Evolutionary conservation across 345 rosid genomes (phyloP).

Genomic region (Corymbia maculata): DNA sequence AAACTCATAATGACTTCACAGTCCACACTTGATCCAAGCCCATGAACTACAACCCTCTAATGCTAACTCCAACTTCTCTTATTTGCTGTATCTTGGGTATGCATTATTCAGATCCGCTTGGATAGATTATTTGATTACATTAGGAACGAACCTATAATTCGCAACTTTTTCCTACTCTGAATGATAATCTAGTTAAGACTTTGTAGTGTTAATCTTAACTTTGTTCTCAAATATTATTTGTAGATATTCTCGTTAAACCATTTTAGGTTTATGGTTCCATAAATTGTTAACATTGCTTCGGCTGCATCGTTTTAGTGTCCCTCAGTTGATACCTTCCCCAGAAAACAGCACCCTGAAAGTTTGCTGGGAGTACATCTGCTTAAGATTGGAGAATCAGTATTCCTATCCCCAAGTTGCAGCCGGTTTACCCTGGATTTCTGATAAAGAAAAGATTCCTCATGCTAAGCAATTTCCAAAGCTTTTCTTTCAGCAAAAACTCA

Average conservation of each 20-base stretch:
- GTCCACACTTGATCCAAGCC: neutral
- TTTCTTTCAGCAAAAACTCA: neutral
- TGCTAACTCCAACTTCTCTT: neutral
- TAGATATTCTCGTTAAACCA: neutral
- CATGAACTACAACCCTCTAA: neutral
- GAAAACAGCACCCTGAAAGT: neutral
- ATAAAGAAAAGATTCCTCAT: neutral
- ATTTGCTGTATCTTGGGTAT: neutral
- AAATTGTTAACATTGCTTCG: neutral
- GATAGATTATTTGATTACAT: neutral
- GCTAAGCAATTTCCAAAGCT: neutral
- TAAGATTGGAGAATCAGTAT: neutral
- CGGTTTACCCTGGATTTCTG: neutral
- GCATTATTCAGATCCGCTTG: neutral
- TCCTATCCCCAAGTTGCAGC: neutral
- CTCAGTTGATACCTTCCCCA: neutral
- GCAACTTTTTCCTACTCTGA: neutral
- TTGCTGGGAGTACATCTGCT: neutral
- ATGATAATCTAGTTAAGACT: neutral
- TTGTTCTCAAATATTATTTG: neutral
- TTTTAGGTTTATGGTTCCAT: neutral
- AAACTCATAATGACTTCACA: neutral
- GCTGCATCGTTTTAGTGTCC: neutral
- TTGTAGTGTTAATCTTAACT: neutral
- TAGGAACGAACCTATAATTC: neutral